Evolutionary conservation across 2,329 filamentous ascomycete species (phyloP).

Genomic region (Dendrostoma leiphaemia): DNA sequence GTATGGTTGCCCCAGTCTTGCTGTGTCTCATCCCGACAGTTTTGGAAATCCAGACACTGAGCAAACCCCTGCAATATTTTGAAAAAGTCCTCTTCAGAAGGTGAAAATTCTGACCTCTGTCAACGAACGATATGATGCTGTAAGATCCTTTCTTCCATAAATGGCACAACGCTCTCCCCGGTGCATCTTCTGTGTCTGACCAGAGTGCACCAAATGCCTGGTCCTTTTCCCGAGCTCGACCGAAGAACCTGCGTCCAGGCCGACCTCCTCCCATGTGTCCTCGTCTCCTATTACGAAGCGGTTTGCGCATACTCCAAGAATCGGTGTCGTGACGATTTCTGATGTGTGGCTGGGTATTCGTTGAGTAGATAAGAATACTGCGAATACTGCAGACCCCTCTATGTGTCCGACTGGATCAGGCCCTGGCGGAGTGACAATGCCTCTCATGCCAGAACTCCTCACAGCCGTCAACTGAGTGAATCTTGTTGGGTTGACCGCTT

Average conservation of each 20-base stretch:
- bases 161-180: constrained; percentile 10
- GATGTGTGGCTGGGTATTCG: background rate
- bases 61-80: no score
- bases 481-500: constrained; percentile 5
- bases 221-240: background rate
- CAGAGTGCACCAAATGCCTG: no score
- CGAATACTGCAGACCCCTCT: background rate
- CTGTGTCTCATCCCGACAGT: no score
- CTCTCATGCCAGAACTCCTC: background rate
- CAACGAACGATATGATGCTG: constrained; percentile 1
- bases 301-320: background rate
- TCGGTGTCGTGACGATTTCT: background rate
- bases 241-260: background rate
- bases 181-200: no score
- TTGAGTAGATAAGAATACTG: background rate
- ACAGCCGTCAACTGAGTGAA: constrained; percentile 7
- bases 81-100: background rate
- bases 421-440: background rate
- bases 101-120: background rate
- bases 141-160: background rate
- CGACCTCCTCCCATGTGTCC: background rate
- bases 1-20: no score
- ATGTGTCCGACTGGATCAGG: background rate
- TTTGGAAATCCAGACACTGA: background rate
- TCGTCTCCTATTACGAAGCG: background rate